These are phyloP conservation scores for Solanum sparsipilum DNA, from an alignment of 257 asterid genomes.

Conservation along the genomic window DNA sequence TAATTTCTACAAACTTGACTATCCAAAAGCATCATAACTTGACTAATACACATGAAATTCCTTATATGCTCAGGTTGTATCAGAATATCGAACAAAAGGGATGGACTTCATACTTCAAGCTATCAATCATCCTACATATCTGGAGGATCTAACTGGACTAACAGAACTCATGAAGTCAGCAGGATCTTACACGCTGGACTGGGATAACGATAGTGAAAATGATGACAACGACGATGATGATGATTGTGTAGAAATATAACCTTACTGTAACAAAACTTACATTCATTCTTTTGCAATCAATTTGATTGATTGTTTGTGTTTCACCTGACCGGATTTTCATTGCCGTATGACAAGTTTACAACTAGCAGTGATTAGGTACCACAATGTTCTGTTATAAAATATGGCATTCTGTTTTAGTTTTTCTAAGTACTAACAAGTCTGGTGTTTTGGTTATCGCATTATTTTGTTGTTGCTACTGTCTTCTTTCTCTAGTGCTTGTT, in stretches of 20 bases:
- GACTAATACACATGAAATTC: not conserved
- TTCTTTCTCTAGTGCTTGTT: not conserved
- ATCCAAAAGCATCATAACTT: not conserved
- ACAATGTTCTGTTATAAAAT: not conserved
- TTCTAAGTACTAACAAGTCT: not conserved
- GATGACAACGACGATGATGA: constrained; percentile 41
- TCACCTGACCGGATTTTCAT: not conserved
- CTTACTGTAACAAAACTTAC: not conserved
- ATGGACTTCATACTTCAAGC: constrained; percentile 76
- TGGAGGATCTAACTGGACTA: constrained; percentile 85
- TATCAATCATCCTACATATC: constrained; percentile 79
- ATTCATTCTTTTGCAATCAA: not conserved
- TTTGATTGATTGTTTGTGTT: not conserved
- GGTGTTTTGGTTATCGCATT: not conserved
- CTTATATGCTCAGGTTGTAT: constrained; percentile 46
- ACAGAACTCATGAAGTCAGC: constrained; percentile 81
- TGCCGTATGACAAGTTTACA: not conserved
- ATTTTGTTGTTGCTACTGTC: not conserved
- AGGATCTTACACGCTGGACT: constrained; percentile 46
- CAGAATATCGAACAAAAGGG: constrained; percentile 61
- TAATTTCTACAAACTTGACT: not conserved
- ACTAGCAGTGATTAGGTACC: not conserved
- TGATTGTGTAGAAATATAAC: constrained; percentile 44
- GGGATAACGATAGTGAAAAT: constrained; percentile 44
- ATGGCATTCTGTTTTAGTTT: not conserved